Base-by-base conservation (phyloP, 495 filamentous ascomycete genomes). In the Talaromyces thailandensis region DNA sequence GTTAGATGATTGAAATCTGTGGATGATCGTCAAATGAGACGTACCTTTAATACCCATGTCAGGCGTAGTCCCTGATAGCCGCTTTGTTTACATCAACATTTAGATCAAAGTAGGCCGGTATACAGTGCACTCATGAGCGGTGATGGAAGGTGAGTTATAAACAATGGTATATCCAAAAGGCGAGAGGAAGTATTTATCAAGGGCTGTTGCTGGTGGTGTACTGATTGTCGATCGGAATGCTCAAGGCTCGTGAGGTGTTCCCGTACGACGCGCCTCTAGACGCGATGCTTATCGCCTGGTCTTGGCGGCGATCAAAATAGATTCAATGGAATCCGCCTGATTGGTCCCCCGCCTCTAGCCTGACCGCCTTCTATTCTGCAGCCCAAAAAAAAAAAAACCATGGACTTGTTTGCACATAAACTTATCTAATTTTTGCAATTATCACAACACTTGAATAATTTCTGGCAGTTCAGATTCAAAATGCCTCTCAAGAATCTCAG, bases 31-130 rank as follows among this genome's bases (percentile, higher is more conserved):
- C 4, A 45, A n/a, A 35, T 18, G 16, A 32, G 29, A 63, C 65
- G 18, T 78, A 87, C 86, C 87, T 82, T 86, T 82, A 65, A 90
- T 89, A 69, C 87, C 87, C 87, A 90, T 90, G 61, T 73, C 76
- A 70, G 65, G 60, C 65, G 71, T 71, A 45, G 12, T 18, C 21
- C 58, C 70, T 70, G 60, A 67, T 67, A 66, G 66, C 66, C 67
- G 66, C 66, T 61, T 68, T 70, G 58, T 65, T 65, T 67, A 72
- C 60, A 37, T 61, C n/a, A 11, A 60, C 48, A 63, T 58, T 21
- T 24, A 35, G 40, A 32, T 18, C n/a, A 9, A 45, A 11, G 21
- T 23, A 21, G 18, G 18, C 35, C 18, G 1, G 31, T 1, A 23
- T 24, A 24, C 21, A 14, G 6, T 62, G 9, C 26, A 55, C 28